Conservation (phyloP, 225 moss, liverwort and hornwort species). For the Polytrichum formosum region DNA sequence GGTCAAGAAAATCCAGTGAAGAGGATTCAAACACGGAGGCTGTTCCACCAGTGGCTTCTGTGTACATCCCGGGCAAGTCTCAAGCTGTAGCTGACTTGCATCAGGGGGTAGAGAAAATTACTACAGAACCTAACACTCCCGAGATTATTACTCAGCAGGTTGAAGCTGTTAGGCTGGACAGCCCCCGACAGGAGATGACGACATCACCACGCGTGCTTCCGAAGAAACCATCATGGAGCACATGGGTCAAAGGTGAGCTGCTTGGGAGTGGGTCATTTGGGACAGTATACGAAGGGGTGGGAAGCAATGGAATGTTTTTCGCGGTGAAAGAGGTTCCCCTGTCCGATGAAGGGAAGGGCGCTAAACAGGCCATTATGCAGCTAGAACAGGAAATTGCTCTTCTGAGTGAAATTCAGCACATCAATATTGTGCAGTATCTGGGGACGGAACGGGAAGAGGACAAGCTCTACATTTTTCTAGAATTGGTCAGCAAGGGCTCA, state of each 20-base stretch:
- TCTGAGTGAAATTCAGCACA: conserved; percentile 59
- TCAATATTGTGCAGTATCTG: conserved; percentile 65
- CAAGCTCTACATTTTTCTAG: conserved; percentile 91
- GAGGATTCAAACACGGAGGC: not conserved
- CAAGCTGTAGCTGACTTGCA: not conserved
- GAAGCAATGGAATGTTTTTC: conserved; percentile 54
- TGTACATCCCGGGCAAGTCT: not conserved
- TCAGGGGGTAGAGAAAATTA: not conserved
- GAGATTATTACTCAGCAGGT: conserved; percentile 10
- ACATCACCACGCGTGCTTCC: conserved; percentile 12
- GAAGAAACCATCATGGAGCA: conserved; percentile 42
- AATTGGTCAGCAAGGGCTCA: conserved; percentile 78
- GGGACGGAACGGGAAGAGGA: conserved; percentile 62
- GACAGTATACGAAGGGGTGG: conserved; percentile 56
- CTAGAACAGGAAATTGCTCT: conserved; percentile 65
- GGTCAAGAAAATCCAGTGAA: too few species aligned
- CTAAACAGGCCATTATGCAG: conserved; percentile 56
- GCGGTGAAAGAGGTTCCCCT: conserved; percentile 66
- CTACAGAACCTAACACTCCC: conserved; percentile 3
- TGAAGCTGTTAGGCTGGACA: conserved; percentile 12
- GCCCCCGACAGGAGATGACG: conserved; percentile 13
- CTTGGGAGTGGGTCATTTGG: conserved; percentile 65
- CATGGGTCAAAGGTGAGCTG: conserved; percentile 46
- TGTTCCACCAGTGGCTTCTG: not conserved
- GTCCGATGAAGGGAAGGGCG: conserved; percentile 38